Base-by-base conservation (phyloP, 345 rosid genomes). In the Sonneratia caseolaris region DNA sequence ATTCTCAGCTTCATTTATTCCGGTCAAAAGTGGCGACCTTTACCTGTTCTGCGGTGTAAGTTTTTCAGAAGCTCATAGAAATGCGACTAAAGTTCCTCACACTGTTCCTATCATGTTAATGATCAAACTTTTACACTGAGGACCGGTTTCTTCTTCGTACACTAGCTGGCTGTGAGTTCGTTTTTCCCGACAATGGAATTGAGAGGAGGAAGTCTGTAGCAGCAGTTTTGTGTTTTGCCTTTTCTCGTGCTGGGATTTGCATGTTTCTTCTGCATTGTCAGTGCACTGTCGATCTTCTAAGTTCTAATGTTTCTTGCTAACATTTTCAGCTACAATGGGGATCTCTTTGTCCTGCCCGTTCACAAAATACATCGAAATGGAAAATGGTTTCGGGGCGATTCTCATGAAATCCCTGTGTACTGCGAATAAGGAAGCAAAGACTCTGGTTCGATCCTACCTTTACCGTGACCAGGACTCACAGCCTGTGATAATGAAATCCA, bases 361-460 rank as follows among this genome's bases (percentile, higher is more conserved):
- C 71, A 76, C 89, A 14, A 79, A 80, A 40, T 79, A 79, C 70
- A 78, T 73, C 72, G 92, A 86, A 70, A 77, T 81, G 57, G 94
- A 89, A 35, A 81, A 72, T 57, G 83, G 81, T 59, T 72, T 86
- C 24, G 94, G 88, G 77, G 86, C 88, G 61, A 77, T 93, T 69
- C 74, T 72, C 1, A 89, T 86, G 8, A 91, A 87, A 74, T 89
- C 98, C 75, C 81, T 87, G 66, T 74, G 85, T 81, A 84, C 87
- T 37, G 98, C 96, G 48, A 89, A 83, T 35, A 81, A 85, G 73
- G 89, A 80, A 22, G 85, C 73, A 43, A 87, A 70, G 73, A 91
- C 97, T 27, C 85, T 86, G 0, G 77, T 79, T 55, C 84, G 88
- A 69, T 88, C 92, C 40, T 74, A 89, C 68, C 88, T 84, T 79